These are phyloP conservation scores for Neurospora terricola DNA, from an alignment of 495 filamentous ascomycete species.

Conservation along the genomic window DNA sequence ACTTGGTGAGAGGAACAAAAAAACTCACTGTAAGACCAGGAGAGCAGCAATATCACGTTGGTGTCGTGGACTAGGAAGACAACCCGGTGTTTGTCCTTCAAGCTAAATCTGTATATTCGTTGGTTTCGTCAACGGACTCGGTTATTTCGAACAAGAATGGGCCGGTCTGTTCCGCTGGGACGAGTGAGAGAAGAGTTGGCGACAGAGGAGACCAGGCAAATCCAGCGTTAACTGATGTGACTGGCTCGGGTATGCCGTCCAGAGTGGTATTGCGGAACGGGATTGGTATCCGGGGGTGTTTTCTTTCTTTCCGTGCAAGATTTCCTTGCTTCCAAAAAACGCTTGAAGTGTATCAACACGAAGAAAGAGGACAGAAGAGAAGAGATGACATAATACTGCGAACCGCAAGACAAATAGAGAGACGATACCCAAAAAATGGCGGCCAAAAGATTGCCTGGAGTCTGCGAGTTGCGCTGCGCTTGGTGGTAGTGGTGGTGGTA, in stretches of 20 bases:
- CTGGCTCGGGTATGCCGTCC: not conserved
- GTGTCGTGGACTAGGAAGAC: not conserved
- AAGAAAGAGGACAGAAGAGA: constrained; percentile 4
- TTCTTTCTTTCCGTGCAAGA: constrained; percentile 3
- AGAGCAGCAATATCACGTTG: not conserved
- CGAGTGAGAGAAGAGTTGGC: not conserved
- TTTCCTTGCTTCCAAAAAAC: constrained; percentile 9
- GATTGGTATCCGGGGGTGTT: not conserved
- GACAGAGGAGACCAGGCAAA: not conserved
- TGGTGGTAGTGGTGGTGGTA: not conserved
- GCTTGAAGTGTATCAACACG: constrained; percentile 7
- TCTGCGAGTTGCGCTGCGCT: not conserved
- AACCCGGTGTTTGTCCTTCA: not conserved
- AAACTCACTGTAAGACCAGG: not conserved
- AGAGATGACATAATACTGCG: constrained; percentile 19
- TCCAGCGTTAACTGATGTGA: not conserved
- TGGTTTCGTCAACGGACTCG: not conserved
- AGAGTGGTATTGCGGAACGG: not conserved
- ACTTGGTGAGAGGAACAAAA: not conserved
- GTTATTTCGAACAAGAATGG: not conserved
- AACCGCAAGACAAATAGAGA: constrained; percentile 3
- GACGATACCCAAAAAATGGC: constrained; percentile 15
- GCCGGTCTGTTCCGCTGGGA: not conserved
- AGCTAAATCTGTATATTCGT: not conserved
- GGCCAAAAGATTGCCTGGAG: constrained; percentile 19